Base-by-base conservation (phyloP, 2,329 filamentous ascomycete species). In the Ceratocystis harringtonii region DNA sequence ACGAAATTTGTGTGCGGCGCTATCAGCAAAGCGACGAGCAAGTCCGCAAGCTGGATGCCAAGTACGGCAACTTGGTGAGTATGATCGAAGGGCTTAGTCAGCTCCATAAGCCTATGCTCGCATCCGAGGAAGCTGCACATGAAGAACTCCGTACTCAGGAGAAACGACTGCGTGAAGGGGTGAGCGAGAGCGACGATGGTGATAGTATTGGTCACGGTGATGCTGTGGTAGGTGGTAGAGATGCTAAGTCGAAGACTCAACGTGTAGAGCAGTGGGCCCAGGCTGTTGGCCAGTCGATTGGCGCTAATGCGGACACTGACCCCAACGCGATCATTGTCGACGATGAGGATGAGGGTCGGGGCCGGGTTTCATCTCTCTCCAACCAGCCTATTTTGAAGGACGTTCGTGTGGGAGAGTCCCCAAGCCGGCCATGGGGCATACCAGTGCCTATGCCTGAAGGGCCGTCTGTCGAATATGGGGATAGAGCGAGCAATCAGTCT, bases 21-120 rank as follows among this genome's bases (percentile, higher is more conserved):
- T 96, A 96, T 73, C 90, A 95, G 75, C 87, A 84, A 74, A 92
- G 92, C 71, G 87, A 92, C 70, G 83, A 88, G 69, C 89, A 92
- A 71, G 89, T 95, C 72, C 85, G 85, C 69, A 89, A 95, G 75
- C 80, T 97, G 65, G 92, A 97, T 74, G 90, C 90, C 68, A 97
- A 96, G 74, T 97, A 96, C 73, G 91, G 90, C 69, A 92, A 87
- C 73, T 78, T 96, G 55, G 90, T 90, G 70, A 95, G 84, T 76
- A 96, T 97, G 92, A 95, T 97, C 68, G 87, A 94, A 73, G 90
- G 90, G 7, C 79, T 97, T 48, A 89, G 91, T 61, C 83, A 87
- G 69, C 90, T 95, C 70, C 92, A 97, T 73, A 88, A 94, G 72
- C 86, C 89, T 5, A 90, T 94, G 84, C 78, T 96, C 32, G 89